Evolutionary conservation across 83 land plant genomes (phyloP).

Genomic region (Larix sibirica): DNA sequence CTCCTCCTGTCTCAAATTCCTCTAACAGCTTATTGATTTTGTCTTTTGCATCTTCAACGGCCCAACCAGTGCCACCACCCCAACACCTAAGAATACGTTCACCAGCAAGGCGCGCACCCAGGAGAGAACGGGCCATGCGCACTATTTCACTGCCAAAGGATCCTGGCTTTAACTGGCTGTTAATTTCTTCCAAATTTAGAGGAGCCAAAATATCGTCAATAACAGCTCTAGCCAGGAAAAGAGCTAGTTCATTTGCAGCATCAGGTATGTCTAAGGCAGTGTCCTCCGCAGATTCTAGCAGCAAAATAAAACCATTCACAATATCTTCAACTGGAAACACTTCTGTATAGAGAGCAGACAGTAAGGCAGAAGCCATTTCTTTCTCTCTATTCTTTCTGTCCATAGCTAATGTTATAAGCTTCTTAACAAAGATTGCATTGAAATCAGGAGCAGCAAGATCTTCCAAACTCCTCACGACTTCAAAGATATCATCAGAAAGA

Average conservation of each 20-base stretch:
- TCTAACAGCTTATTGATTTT: constrained; percentile 89
- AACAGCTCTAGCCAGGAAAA: constrained; percentile 91
- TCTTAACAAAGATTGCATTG: constrained; percentile 85
- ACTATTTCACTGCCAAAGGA: constrained; percentile 85
- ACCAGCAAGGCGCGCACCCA: constrained; percentile 93
- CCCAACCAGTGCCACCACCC: constrained; percentile 99
- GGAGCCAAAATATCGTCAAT: constrained; percentile 94
- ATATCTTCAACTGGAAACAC: constrained; percentile 44
- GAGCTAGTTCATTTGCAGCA: constrained; percentile 88
- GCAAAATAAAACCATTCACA: constrained; percentile 77
- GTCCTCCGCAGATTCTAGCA: constrained; percentile 90
- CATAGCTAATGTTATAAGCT: constrained; percentile 85
- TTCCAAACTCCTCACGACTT: constrained; percentile 85
- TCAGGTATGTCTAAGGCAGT: constrained; percentile 90
- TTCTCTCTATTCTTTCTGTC: constrained; percentile 94
- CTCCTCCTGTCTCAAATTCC: constrained; percentile 92
- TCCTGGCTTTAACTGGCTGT: constrained; percentile 57
- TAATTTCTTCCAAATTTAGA: constrained; percentile 81
- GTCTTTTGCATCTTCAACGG: constrained; percentile 97
- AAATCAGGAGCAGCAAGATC: constrained; percentile 86
- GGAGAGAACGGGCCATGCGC: constrained; percentile 64
- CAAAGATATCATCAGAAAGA: constrained; percentile 91
- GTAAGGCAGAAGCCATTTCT: constrained; percentile 94
- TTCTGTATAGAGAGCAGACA: constrained; percentile 83
- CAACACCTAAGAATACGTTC: constrained; percentile 96